phyloP scores from a whole-genome alignment of 2,329 filamentous ascomycete species.

The Colletotrichum limetticola region DNA sequence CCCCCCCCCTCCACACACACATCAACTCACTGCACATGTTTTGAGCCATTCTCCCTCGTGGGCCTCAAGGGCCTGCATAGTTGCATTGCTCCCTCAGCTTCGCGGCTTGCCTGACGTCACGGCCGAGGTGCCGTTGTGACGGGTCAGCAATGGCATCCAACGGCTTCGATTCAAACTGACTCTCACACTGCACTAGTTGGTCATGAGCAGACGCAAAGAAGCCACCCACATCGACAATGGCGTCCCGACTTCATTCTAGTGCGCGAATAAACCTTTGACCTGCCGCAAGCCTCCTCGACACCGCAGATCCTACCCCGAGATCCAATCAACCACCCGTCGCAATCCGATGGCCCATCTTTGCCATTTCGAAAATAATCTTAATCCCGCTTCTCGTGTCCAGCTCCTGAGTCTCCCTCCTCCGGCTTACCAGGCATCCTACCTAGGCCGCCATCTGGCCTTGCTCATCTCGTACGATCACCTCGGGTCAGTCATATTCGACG shows the following conservation, averaged over 20 bases:
- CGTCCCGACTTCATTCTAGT: slow-evolving; percentile 23
- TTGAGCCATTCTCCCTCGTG: neutral
- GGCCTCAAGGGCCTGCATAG: neutral
- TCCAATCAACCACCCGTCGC: slow-evolving; percentile 2
- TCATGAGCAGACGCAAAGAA: slow-evolving; percentile 17
- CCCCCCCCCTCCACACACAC: too few relatives aligned
- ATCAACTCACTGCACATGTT: too few relatives aligned
- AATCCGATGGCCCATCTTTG: neutral
- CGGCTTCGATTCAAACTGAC: slow-evolving; percentile 18
- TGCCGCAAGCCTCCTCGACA: slow-evolving; percentile 13
- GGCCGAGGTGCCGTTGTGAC: neutral
- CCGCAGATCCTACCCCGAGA: slow-evolving; percentile 8
- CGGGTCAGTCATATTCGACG: neutral
- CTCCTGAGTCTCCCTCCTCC: slow-evolving; percentile 5
- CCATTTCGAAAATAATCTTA: neutral
- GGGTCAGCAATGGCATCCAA: slow-evolving; percentile 12
- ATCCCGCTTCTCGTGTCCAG: slow-evolving; percentile 2
- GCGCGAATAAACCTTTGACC: slow-evolving; percentile 26
- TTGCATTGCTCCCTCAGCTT: slow-evolving; percentile 5
- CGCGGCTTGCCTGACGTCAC: slow-evolving; percentile 27
- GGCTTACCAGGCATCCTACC: neutral
- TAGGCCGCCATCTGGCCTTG: neutral
- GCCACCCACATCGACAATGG: slow-evolving; percentile 6
- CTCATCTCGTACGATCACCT: neutral
- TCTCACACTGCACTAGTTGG: slow-evolving; percentile 24